Evolutionary conservation across 2,329 filamentous ascomycete species (phyloP).

Genomic region (Juglanconis oblonga): DNA sequence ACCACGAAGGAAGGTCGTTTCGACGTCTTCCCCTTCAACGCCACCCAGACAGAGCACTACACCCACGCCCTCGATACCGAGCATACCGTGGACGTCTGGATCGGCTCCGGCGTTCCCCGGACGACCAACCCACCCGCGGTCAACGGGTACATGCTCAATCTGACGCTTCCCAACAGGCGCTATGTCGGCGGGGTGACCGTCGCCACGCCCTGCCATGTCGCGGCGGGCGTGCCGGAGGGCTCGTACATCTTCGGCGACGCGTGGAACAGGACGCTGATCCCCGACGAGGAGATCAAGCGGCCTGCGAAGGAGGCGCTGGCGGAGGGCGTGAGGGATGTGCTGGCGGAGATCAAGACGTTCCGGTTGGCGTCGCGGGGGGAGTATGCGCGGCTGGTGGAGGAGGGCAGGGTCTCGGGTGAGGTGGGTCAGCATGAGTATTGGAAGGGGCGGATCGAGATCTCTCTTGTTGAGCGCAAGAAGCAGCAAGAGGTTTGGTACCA

Average conservation of each 20-base stretch:
- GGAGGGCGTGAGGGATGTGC: constrained; percentile 40
- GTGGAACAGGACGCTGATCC: constrained; percentile 49
- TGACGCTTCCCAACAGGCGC: constrained; percentile 34
- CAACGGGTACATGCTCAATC: constrained; percentile 46
- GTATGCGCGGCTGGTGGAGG: constrained; percentile 21
- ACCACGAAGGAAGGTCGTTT: not conserved
- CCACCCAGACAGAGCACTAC: constrained; percentile 20
- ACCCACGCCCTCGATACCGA: constrained; percentile 26
- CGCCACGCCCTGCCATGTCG: constrained; percentile 46
- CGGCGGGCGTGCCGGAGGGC: constrained; percentile 45
- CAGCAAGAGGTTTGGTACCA: no score
- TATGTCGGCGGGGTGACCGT: constrained; percentile 35
- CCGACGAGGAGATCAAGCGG: constrained; percentile 23
- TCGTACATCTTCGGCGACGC: constrained; percentile 48
- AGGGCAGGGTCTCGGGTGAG: constrained; percentile 13
- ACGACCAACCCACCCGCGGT: constrained; percentile 33
- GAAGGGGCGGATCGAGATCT: constrained; percentile 36
- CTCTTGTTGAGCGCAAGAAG: not conserved
- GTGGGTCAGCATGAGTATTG: constrained; percentile 33
- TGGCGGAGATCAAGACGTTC: constrained; percentile 38
- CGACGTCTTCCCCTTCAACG: not conserved
- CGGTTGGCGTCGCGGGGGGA: constrained; percentile 32
- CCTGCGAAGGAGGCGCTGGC: constrained; percentile 30
- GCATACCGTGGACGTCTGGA: constrained; percentile 42
- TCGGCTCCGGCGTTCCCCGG: constrained; percentile 35